Evolutionary conservation across 179 eudicot species (phyloP), one percentile per base, ranked within the genome.

Genomic region (Gypsophila paniculata): DNA sequence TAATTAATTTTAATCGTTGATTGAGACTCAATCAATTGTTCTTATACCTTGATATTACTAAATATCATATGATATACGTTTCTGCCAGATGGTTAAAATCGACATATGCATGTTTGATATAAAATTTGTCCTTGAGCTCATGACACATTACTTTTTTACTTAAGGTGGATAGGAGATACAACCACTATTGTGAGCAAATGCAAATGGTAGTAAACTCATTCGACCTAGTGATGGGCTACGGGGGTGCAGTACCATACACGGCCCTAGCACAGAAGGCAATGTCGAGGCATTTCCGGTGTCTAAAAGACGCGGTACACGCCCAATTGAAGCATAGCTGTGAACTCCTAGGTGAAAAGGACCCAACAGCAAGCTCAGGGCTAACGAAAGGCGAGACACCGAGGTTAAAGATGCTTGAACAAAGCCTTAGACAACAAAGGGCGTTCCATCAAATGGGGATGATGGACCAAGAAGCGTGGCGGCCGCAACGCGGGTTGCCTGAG

Each of bases 391-490:
- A 94, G 82, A 94, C 99, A 0, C 99, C 99, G 10, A 80, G 99
- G 79, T 84, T 94, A 5, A 87, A 82, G 54, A 29, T 88, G 53
- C 74, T 94, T 2, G 99, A 94, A 59, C 96, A 91, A 81, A 88
- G 89, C 69, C 68, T 91, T 0, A 85, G 99, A 72, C 94, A 94
- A 46, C 99, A 94, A 78, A 82, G 95, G 61, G 97, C 91, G 0
- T 87, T 94, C 23, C 96, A 91, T 51, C 97, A 91, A 59, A 91
- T 94, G 97, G 97, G 99, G 1, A 85, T 90, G 86, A 86, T 88
- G 95, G 97, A 94, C 6, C 90, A 88, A 72, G 97, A 91, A 67
- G 96, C 99, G 18, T 94, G 99, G 99, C 82, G 99, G 46, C 99
- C 99, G 2, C 99, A 94, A 72, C 82, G 99, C 18, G 99, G 99